These are phyloP conservation scores for Paraleonurus japonicus DNA, from an alignment of 257 asterid species.

Conservation along the genomic window DNA sequence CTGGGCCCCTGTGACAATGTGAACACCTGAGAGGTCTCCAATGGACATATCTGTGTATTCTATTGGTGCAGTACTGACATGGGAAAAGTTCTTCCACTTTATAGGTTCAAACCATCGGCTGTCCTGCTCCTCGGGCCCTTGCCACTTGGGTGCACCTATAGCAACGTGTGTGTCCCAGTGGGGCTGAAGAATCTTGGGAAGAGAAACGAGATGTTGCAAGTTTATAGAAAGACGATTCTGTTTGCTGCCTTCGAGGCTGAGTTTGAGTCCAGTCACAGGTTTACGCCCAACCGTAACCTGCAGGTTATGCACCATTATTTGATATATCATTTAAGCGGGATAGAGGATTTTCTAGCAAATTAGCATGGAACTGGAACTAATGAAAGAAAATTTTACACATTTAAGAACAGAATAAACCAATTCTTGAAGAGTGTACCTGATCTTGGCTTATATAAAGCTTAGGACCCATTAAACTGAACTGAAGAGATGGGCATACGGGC, in stretches of 20 bases:
- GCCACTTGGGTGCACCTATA: conserved; percentile 97
- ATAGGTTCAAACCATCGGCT: conserved; percentile 99
- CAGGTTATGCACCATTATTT: background rate
- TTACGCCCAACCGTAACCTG: conserved; percentile 99
- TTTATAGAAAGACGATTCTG: conserved; percentile 86
- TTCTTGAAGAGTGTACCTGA: conserved; percentile 60
- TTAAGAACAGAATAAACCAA: background rate
- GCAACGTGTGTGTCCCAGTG: conserved; percentile 98
- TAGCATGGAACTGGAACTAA: background rate
- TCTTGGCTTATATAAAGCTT: conserved; percentile 92
- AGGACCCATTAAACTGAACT: conserved; percentile 98
- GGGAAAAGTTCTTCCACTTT: conserved; percentile 96
- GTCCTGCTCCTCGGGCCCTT: conserved; percentile 98
- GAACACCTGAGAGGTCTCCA: conserved; percentile 95
- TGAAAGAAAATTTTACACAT: background rate
- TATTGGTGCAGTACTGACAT: conserved; percentile 95
- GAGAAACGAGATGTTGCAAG: conserved; percentile 88
- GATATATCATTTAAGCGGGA: background rate
- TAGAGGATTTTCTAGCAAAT: background rate
- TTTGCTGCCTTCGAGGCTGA: conserved; percentile 86
- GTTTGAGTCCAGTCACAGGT: conserved; percentile 94
- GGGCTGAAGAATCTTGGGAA: conserved; percentile 94
- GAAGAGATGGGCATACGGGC: conserved; percentile 88
- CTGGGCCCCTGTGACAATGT: conserved; percentile 95
- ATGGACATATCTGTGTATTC: conserved; percentile 83